Evolutionary conservation across 495 filamentous ascomycete species (phyloP), one percentile per base, ranked within the genome.

Genomic region (Aspergillus nanangensis): DNA sequence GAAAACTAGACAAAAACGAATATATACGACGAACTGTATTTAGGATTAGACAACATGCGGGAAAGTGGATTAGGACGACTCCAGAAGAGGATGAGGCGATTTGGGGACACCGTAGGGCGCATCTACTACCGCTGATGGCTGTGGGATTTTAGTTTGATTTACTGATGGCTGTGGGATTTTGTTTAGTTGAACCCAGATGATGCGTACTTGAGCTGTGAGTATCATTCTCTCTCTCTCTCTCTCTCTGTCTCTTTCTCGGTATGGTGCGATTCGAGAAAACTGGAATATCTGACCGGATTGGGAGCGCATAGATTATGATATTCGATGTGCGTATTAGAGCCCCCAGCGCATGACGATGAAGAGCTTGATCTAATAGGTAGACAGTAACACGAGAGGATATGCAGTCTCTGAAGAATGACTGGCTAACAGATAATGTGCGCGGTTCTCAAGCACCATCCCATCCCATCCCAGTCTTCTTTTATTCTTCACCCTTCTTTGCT

Each of bases 381-480:
- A 23, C 50, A 88, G 86, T 91, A 56, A 90, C 83, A 41, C 75
- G 79, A 60, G 88, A 92, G 58, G 93, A 98, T 65, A 78, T 96
- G 50, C 84, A 86, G 62, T 82, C 83, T 22, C 76, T 98, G 37
- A 92, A 87, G 69, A 73, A 87, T 61, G 94, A 96, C 71, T 98
- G 93, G 93, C 73, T 98, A 38, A 97, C 92, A n/a, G 93, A 98
- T 63, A 96, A 95, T 71, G 90, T 95, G 78, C 45, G 83, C 66
- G 47, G 39, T 17, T 32, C n/a, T 43, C 15, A n/a, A n/a, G n/a
- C n/a, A n/a, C n/a, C n/a, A n/a, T n/a, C n/a, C n/a, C n/a, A n/a
- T n/a, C n/a, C n/a, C n/a, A n/a, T n/a, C n/a, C n/a, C n/a, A n/a
- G n/a, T n/a, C n/a, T n/a, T n/a, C n/a, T n/a, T n/a, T n/a, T n/a